Evolutionary conservation across 352 stramenopile species (phyloP).

Genomic region (Pythium chondricola): DNA sequence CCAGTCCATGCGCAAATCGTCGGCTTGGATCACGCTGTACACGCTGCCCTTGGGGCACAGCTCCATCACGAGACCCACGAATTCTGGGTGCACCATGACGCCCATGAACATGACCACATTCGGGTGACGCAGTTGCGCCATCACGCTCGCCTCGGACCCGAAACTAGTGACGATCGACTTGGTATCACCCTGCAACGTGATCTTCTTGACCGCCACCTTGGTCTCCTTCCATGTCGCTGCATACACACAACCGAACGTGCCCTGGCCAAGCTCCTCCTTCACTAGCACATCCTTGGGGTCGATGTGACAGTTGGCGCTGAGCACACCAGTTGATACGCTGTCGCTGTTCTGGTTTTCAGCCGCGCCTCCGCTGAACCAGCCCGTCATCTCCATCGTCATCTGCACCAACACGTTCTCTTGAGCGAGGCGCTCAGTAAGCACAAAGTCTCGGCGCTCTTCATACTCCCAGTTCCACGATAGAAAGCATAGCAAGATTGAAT

Average conservation of each 20-base stretch:
- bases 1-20: slow-evolving; percentile 82
- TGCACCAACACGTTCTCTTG: slow-evolving; percentile 85
- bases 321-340: slow-evolving; percentile 35
- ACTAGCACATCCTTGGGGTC: slow-evolving; percentile 76
- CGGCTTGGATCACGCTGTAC: slow-evolving; percentile 73
- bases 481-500: slow-evolving; percentile 76
- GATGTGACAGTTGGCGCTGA: slow-evolving; percentile 81
- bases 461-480: slow-evolving; percentile 87
- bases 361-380: slow-evolving; percentile 79
- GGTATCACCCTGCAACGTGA: slow-evolving; percentile 69
- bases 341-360: slow-evolving; percentile 42
- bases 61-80: slow-evolving; percentile 86
- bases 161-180: slow-evolving; percentile 82
- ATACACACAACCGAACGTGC: slow-evolving; percentile 75
- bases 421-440: slow-evolving; percentile 70
- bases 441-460: slow-evolving; percentile 80
- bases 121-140: slow-evolving; percentile 76
- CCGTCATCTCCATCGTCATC: slow-evolving; percentile 87
- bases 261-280: slow-evolving; percentile 71
- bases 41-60: slow-evolving; percentile 82
- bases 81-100: slow-evolving; percentile 83
- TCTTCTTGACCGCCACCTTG: slow-evolving; percentile 79
- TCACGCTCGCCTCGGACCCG: slow-evolving; percentile 72
- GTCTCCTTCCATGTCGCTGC: slow-evolving; percentile 78
- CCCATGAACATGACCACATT: slow-evolving; percentile 91